Base-by-base conservation (phyloP, 805 yeast species). In the Spathaspora gorwiae region DNA sequence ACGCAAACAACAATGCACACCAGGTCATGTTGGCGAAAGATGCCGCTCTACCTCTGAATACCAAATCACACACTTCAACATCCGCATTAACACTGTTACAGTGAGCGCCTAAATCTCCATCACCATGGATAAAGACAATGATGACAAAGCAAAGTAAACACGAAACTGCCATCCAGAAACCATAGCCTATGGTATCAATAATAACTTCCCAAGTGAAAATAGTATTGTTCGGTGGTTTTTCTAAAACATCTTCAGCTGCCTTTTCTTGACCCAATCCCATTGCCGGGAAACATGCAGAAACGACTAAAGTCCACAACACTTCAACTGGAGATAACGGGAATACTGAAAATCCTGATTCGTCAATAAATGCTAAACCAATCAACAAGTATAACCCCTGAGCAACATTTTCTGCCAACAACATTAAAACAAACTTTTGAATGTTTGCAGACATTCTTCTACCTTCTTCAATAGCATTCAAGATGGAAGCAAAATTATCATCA, bases 401-500 rank as follows among this genome's bases (percentile, higher is more conserved):
- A 69, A 74, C 66, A 42, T 64, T 64, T 43, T 61, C 66, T 3
- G 69, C 65, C 33, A 64, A 54, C 35, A 64, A 53, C 49, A 63
- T 67, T 40, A 64, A 55, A 3, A 63, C 67, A 35, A 64, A 63
- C 48, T 64, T 64, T 48, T 62, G 67, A 45, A 64, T 64, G 46
- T 64, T 64, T 13, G 65, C 50, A 14, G 64, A 57, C 67, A 64
- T 64, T 47, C 68, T 52, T 46, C 67, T 47, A 7, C 68, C 62
- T 47, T 58, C 60, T 57, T 60, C 59, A 53, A 62, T 89, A 5
- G 98, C 98, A 50, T 82, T 82, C 54, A 92, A 70, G 54, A 92
- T 92, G 1, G 97, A 89, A 47, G 94, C 81, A 68, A 92, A 92
- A 61, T 92, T 96, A 64, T 92, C 97, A 66, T 90, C 96, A 1